Percentiles rank a stretch among this genome's conserved stretches.
phyloP scores from a whole-genome alignment of 2,329 filamentous ascomycete species.

The Tolypocladium ovalisporum region DNA sequence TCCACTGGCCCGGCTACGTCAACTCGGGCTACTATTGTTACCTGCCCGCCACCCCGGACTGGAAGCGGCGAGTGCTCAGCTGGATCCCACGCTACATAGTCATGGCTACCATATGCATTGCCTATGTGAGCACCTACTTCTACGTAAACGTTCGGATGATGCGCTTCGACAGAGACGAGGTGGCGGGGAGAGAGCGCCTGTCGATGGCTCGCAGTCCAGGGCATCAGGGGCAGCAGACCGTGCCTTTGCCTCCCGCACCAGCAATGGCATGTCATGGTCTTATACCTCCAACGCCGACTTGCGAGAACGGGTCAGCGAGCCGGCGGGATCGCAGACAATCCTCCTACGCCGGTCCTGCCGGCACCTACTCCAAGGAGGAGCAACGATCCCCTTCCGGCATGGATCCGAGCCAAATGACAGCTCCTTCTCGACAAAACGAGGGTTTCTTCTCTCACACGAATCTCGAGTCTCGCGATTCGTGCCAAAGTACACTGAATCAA shows the following conservation, averaged over 20 bases:
- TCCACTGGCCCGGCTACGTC: constrained; percentile 45
- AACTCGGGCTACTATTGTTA: constrained; percentile 60
- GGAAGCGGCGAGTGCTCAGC: constrained; percentile 56
- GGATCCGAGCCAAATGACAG: neutral
- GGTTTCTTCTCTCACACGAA: neutral
- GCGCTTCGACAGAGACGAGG: constrained; percentile 20
- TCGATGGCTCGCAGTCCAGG: constrained; percentile 1
- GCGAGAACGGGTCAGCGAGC: constrained; percentile 6
- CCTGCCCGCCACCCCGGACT: constrained; percentile 53
- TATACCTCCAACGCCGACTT: constrained; percentile 15
- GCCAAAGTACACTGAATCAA: neutral
- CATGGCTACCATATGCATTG: constrained; percentile 48
- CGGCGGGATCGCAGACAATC: neutral
- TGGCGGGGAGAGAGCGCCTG: neutral
- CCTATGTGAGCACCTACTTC: constrained; percentile 60
- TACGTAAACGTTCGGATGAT: constrained; percentile 44
- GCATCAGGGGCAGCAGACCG: constrained; percentile 1
- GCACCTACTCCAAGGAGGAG: neutral
- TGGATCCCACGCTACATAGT: constrained; percentile 69
- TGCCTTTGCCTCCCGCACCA: constrained; percentile 15
- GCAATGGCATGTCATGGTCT: constrained; percentile 21
- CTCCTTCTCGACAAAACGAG: neutral
- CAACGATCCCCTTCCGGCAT: neutral
- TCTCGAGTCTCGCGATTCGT: neutral
- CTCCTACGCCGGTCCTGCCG: neutral